Conservation (phyloP, 306 rosid species). For the Ochetophila trinervis region DNA sequence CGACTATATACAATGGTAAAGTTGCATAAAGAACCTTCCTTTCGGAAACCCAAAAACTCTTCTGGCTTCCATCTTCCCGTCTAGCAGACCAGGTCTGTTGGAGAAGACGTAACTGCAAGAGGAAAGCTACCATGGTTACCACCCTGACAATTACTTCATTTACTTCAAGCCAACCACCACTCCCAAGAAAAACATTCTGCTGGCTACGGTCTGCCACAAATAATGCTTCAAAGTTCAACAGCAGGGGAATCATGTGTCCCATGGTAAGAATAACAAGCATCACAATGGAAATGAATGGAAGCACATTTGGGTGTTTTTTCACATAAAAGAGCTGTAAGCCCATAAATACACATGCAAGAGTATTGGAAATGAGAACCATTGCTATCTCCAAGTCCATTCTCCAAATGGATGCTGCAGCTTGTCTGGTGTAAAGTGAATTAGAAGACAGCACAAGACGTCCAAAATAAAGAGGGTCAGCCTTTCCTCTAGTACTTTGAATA, state of each 20-base stretch:
- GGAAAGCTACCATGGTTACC: conserved; percentile 77
- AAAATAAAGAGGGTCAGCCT: conserved; percentile 63
- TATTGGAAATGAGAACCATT: conserved; percentile 71
- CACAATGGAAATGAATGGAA: conserved; percentile 60
- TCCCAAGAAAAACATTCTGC: conserved; percentile 55
- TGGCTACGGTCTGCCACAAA: conserved; percentile 42
- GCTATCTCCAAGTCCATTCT: conserved; percentile 80
- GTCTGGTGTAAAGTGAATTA: conserved; percentile 43
- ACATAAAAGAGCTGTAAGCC: conserved; percentile 77
- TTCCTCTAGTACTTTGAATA: conserved; percentile 62
- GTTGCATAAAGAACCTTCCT: conserved; percentile 53
- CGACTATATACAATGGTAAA: conserved; percentile 57
- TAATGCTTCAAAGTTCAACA: conserved; percentile 76
- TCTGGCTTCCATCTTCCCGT: conserved; percentile 40
- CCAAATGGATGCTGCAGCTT: conserved; percentile 67
- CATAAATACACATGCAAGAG: conserved; percentile 72
- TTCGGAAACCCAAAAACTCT: conserved; percentile 59
- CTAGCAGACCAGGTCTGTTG: conserved; percentile 80
- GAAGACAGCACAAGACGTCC: conserved; percentile 52
- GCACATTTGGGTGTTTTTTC: conserved; percentile 56
- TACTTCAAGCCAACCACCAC: conserved; percentile 80
- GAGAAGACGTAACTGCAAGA: conserved; percentile 67
- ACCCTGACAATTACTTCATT: conserved; percentile 74
- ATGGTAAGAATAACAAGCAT: conserved; percentile 67
- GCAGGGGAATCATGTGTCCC: conserved; percentile 78